These are phyloP conservation scores for Metrosideros polymorpha DNA, from an alignment of 441 rosid species.

Conservation along the genomic window DNA sequence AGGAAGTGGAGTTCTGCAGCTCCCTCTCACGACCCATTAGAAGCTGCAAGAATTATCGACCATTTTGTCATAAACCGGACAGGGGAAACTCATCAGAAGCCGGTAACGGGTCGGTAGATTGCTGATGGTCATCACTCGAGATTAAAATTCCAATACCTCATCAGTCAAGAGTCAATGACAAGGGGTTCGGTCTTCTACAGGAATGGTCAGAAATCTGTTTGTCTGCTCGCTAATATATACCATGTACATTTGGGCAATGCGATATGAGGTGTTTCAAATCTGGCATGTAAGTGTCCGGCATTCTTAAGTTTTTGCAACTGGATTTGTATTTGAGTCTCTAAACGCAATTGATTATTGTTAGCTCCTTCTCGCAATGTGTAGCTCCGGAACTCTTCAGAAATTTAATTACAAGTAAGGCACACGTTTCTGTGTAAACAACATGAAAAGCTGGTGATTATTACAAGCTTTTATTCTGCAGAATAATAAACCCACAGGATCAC, in stretches of 20 bases:
- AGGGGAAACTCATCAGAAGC: conserved; percentile 22
- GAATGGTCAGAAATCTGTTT: not conserved
- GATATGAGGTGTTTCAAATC: not conserved
- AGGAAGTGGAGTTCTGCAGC: conserved; percentile 82
- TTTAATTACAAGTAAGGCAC: not conserved
- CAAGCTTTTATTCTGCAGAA: not conserved
- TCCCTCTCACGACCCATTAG: conserved; percentile 56
- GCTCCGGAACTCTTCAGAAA: not conserved
- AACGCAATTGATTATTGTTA: not conserved
- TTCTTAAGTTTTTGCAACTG: not conserved
- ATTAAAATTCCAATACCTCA: too few relatives aligned
- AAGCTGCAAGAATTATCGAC: conserved; percentile 67
- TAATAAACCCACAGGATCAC: not conserved
- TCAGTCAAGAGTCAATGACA: not conserved
- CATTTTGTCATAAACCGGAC: conserved; percentile 45
- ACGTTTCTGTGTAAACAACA: not conserved
- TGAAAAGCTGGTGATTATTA: not conserved
- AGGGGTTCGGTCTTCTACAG: not conserved
- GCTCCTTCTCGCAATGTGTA: not conserved
- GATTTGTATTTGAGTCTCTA: not conserved
- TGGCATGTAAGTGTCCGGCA: not conserved
- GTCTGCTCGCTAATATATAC: not conserved
- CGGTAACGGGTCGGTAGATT: conserved; percentile 21
- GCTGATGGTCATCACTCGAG: conserved; percentile 12
- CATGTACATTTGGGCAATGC: not conserved